A percentile compares a stretch with the other conserved stretches of the same genome.
Conservation (phyloP, 163 green algal genomes). For the Scenedesmus sp. region DNA sequence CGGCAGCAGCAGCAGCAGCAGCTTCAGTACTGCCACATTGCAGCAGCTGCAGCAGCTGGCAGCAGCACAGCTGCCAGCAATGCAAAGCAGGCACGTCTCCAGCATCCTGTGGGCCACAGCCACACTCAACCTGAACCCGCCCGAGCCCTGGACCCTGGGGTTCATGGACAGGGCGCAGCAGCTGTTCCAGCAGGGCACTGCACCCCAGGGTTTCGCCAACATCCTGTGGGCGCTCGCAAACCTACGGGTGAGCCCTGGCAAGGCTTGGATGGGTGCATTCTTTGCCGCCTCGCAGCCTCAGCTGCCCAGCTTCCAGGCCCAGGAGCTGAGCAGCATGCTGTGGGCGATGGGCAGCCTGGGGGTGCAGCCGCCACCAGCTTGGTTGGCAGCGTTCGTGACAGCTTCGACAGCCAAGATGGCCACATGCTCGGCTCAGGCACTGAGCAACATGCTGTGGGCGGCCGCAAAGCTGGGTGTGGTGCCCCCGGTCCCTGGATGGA, state of each 20-base stretch:
- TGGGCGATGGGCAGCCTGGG: conserved; percentile 35
- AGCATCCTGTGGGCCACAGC: conserved; percentile 51
- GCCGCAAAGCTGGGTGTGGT: conserved; percentile 31
- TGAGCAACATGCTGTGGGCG: conserved; percentile 53
- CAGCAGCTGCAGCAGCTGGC: conserved; percentile 32
- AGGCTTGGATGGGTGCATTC: conserved; percentile 34
- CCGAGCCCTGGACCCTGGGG: background rate
- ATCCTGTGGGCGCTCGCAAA: conserved; percentile 48
- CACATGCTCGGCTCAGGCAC: conserved; percentile 26
- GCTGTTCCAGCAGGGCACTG: conserved; percentile 36
- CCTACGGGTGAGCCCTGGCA: background rate
- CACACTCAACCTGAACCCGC: background rate
- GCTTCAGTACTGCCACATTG: conserved; percentile 19
- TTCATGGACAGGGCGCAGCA: conserved; percentile 15
- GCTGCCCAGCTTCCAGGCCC: conserved; percentile 43
- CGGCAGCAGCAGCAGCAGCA: conserved; percentile 41
- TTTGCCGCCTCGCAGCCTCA: conserved; percentile 21
- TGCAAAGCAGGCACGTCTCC: conserved; percentile 34
- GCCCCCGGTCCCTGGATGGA: conserved; percentile 20
- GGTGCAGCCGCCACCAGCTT: conserved; percentile 9
- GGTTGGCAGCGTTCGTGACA: background rate
- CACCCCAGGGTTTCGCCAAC: conserved; percentile 53
- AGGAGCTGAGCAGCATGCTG: conserved; percentile 56
- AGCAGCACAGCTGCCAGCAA: conserved; percentile 16
- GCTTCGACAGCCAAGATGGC: conserved; percentile 37